A percentile compares a stretch with the other conserved stretches of the same genome.
phyloP scores from a whole-genome alignment of 2,329 filamentous ascomycete species.

The Penicillium fuscoglaucum region DNA sequence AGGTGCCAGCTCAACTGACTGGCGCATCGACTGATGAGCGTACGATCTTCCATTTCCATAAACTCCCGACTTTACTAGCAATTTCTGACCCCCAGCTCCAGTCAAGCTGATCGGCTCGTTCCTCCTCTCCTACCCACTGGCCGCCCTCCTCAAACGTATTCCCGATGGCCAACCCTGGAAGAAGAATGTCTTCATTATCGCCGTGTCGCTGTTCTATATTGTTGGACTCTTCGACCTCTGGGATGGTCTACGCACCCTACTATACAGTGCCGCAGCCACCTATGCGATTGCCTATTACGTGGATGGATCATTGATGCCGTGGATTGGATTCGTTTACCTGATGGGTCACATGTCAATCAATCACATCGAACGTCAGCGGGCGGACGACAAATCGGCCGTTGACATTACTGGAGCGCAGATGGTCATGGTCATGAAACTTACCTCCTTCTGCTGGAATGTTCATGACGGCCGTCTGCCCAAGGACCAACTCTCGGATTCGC shows the following conservation, averaged over 20 bases:
- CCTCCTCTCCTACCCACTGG: conserved; percentile 87
- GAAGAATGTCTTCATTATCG: conserved; percentile 86
- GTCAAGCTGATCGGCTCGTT: conserved; percentile 94
- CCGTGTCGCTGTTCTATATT: conserved; percentile 82
- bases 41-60: conserved; percentile 35
- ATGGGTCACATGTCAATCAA: conserved; percentile 95
- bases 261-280: conserved; percentile 74
- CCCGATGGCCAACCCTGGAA: conserved; percentile 78
- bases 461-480: conserved; percentile 83
- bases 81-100: conserved; percentile 41
- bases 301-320: conserved; percentile 92
- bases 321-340: conserved; percentile 88
- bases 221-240: conserved; percentile 92
- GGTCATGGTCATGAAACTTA: conserved; percentile 97
- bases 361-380: conserved; percentile 78
- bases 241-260: conserved; percentile 75
- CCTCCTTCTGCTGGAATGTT: conserved; percentile 96
- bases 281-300: conserved; percentile 83
- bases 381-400: conserved; percentile 63
- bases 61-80: background rate
- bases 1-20: conserved; percentile 56
- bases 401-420: conserved; percentile 96
- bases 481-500: conserved; percentile 77
- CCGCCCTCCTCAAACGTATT: conserved; percentile 82
- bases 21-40: conserved; percentile 67